Percentiles rank a stretch among this genome's conserved stretches.
These are phyloP conservation scores for Salix udensis DNA, from an alignment of 345 rosid genomes.

Conservation along the genomic window DNA sequence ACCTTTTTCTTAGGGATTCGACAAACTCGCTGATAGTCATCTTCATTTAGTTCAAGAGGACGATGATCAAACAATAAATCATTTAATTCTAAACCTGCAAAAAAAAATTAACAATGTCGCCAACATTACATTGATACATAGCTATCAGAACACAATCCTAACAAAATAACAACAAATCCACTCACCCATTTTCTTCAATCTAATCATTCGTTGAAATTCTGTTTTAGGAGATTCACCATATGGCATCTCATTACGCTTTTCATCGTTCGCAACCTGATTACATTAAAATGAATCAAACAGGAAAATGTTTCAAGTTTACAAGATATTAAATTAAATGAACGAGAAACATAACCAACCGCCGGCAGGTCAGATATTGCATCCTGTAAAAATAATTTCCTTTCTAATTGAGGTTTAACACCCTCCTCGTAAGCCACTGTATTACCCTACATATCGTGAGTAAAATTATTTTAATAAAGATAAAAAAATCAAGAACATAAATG, in stretches of 20 bases:
- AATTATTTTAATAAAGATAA: background rate
- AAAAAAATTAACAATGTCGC: background rate
- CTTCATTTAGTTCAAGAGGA: slow-evolving; percentile 35
- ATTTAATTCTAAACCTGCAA: background rate
- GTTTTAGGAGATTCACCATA: slow-evolving; percentile 39
- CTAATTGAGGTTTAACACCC: slow-evolving; percentile 26
- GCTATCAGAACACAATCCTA: background rate
- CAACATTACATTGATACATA: background rate
- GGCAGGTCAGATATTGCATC: slow-evolving; percentile 67
- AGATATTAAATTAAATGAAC: background rate
- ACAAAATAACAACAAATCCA: background rate
- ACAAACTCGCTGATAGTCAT: slow-evolving; percentile 52
- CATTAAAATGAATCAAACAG: background rate
- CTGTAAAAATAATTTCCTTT: slow-evolving; percentile 36
- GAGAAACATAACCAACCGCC: slow-evolving; percentile 31
- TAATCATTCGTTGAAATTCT: slow-evolving; percentile 43
- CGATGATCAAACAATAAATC: slow-evolving; percentile 45
- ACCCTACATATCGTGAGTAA: slow-evolving; percentile 23
- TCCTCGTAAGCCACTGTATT: slow-evolving; percentile 46
- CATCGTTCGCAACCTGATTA: slow-evolving; percentile 42
- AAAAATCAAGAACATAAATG: background rate
- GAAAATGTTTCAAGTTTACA: background rate
- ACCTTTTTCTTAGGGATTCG: slow-evolving; percentile 53
- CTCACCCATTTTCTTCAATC: slow-evolving; percentile 41
- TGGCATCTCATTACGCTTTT: slow-evolving; percentile 43